Evolutionary conservation across 2,329 filamentous ascomycete genomes (phyloP), one percentile per base, ranked within the genome.

Genomic region (Epichloe hybrida): DNA sequence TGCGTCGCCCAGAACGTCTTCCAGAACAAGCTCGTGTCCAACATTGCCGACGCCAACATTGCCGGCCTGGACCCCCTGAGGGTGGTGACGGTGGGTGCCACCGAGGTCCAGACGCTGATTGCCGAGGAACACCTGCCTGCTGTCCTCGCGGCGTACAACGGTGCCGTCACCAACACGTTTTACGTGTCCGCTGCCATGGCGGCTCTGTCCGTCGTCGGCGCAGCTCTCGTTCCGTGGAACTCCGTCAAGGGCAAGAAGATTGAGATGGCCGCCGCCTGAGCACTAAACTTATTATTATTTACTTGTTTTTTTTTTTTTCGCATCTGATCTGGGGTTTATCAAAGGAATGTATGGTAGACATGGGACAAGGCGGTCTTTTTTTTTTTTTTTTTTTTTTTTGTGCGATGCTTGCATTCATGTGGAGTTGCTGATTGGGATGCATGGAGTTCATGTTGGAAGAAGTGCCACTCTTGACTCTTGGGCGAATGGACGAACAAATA

Each of bases 1-100:
- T 70, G 70, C 3, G 67, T 76, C 23, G 75, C 65, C 1, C 69
- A 79, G 54, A 72, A 70, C 50, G 67, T 79, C 15, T 76, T 80
- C 53, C 68, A 67, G 47, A 73, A 74, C 54, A 59, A 68, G 37
- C 65, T 80, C 13, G 51, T 53, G 15, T 39, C 43, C 43, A 53
- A 50, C 35, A 42, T 53, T 13, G 50, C 50, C 3, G 46, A 12
- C 34, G 46, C 52, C 9, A 37, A 41, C 45, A 20, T 53, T 13
- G 43, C 47, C 20, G 52, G 52, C 37, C 42, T 51, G 4, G 46
- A 53, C 36, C 46, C 50, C 6, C 8, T 8, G 13, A 40, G 12
- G 2, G 49, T 53, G 6, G 38, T 49, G 15, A 17, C 20, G 20
- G 40, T 53, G 15, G 52, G 52, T 9, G 52, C 52, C 12, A 53